Evolutionary conservation across 2,329 filamentous ascomycete genomes (phyloP), one percentile per base, ranked within the genome.

Genomic region (Aspergillus vadensis): DNA sequence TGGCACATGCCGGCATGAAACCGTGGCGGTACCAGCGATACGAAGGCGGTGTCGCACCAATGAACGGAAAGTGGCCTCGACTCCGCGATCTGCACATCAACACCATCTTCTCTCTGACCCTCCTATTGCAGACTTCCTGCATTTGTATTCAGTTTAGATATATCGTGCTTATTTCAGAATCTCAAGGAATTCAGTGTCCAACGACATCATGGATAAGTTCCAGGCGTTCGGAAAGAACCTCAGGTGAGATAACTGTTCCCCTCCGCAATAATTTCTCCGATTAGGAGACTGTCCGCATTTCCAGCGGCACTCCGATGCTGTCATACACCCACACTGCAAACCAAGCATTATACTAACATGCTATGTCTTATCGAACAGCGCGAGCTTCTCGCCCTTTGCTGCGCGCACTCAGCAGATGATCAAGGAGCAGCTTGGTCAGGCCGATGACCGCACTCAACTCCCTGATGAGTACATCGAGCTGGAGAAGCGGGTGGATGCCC

Each of bases 401-500:
- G 90, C 92, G 73, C 90, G 94, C 74, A 97, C 92, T 59, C 92
- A 96, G 79, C 95, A 99, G 82, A 96, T 94, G 83, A 91, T 97
- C 77, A 97, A 96, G 84, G 95, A 99, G 81, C 93, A 97, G 81
- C 86, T 98, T 64, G 95, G 95, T 55, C 91, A 96, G 80, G 91
- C 88, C 64, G 93, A 97, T 67, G 95, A 98, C 79, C 97, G 95
- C 92, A 99, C 95, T 65, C 90, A 98, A 81, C 91, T 99, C 47
- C 95, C 95, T 49, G 89, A 93, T 69, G 95, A 98, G 80, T 99
- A 99, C 80, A 91, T 97, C 76, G 93, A 98, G 79, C 90, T 99
- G 64, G 95, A 99, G 86, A 97, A 97, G 86, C 89, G 94, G 68
- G 92, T 98, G 72, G 95, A 99, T 86, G 95, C 95, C 61, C 83